A percentile compares a stretch with the other conserved stretches of the same genome.
Evolutionary conservation across 169 alveolate genomes (phyloP).

Genomic region (Plasmodium vivax): DNA sequence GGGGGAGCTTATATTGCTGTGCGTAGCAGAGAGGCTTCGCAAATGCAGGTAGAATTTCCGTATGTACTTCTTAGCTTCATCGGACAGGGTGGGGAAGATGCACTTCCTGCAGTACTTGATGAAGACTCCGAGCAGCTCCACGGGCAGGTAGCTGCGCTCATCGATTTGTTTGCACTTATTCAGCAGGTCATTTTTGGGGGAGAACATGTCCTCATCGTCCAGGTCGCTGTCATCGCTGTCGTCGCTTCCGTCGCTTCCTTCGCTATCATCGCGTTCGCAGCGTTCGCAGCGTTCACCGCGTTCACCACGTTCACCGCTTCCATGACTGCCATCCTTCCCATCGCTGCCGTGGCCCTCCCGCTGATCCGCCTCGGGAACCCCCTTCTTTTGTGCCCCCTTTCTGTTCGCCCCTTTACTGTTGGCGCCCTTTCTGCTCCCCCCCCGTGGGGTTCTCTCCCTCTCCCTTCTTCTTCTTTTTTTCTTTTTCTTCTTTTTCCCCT

Average conservation of each 20-base stretch:
- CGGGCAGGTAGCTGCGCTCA: conserved; percentile 30
- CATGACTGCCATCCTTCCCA: neutral
- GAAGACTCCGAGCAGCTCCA: conserved; percentile 41
- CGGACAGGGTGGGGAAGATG: conserved; percentile 34
- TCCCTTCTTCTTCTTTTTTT: neutral
- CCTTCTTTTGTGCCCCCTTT: neutral
- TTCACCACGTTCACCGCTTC: neutral
- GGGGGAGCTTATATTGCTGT: conserved; percentile 78
- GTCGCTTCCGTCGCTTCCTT: neutral
- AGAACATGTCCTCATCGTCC: neutral
- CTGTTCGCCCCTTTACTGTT: neutral
- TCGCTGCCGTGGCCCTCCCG: neutral
- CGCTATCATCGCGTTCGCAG: neutral
- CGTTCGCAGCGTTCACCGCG: no score
- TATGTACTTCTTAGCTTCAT: conserved; percentile 55
- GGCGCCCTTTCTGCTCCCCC: neutral
- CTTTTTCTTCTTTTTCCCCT: neutral
- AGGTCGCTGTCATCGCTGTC: neutral
- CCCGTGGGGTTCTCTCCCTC: neutral
- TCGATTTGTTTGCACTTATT: conserved; percentile 59
- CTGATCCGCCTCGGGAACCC: neutral
- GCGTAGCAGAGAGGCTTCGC: conserved; percentile 25
- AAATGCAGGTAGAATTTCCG: conserved; percentile 53
- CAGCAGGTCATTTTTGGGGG: conserved; percentile 12
- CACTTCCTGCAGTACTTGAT: conserved; percentile 38